Conservation (phyloP, 108 stramenopile species). For the Nitzschia sp. region DNA sequence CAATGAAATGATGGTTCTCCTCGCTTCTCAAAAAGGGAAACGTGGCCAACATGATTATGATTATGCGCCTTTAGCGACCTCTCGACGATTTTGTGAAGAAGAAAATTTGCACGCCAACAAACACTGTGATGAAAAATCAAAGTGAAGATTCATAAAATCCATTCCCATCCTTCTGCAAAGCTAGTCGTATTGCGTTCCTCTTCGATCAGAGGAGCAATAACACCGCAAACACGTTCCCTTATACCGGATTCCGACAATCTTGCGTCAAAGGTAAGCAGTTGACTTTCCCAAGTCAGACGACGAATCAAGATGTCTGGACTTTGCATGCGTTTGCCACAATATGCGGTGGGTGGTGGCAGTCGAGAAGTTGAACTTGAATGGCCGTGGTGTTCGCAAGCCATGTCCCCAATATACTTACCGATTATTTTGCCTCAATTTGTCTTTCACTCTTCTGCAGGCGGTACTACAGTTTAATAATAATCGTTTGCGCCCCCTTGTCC, state of each 20-base stretch:
- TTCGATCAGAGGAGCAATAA: slow-evolving; percentile 28
- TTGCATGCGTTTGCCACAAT: too few species aligned
- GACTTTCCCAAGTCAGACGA: too few species aligned
- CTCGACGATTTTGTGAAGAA: neutral
- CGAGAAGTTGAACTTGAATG: too few species aligned
- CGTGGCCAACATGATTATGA: too few species aligned
- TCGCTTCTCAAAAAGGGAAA: too few species aligned
- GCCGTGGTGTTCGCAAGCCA: too few species aligned
- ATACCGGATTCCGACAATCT: slow-evolving; percentile 34
- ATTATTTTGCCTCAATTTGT: neutral
- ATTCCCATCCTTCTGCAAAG: neutral
- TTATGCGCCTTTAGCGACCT: neutral
- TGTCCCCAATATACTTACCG: too few species aligned
- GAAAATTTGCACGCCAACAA: neutral
- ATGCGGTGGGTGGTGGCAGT: too few species aligned
- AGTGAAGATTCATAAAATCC: neutral
- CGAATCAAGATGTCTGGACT: too few species aligned
- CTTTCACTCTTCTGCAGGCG: neutral
- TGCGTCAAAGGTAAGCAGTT: slow-evolving; percentile 47
- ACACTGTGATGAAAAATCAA: neutral
- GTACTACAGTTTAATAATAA: slow-evolving; percentile 1
- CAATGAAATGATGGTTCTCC: too few species aligned
- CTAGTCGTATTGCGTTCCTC: slow-evolving; percentile 19
- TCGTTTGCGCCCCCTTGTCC: neutral
- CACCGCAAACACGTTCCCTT: slow-evolving; percentile 38